Conservation (phyloP, 2,329 filamentous ascomycete genomes). For the Microcera coccophila region DNA sequence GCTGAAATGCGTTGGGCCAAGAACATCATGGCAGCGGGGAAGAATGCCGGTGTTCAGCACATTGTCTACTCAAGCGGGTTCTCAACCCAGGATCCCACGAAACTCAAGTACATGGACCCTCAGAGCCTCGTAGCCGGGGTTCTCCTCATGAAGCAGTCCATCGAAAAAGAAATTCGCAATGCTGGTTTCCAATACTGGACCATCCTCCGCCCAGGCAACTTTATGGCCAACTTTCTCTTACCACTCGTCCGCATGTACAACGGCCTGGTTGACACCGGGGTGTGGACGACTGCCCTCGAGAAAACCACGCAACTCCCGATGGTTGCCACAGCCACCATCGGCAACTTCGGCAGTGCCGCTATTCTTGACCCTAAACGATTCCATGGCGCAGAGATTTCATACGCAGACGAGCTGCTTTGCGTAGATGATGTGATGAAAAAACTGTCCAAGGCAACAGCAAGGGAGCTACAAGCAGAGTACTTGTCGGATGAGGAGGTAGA, state of each 20-base stretch:
- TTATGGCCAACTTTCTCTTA: constrained; percentile 48
- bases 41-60: constrained; percentile 35
- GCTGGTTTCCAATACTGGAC: constrained; percentile 43
- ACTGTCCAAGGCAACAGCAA: constrained; percentile 33
- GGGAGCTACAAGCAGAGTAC: constrained; percentile 35
- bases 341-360: constrained; percentile 40
- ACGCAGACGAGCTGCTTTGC: constrained; percentile 40
- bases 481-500: constrained; percentile 41
- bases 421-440: constrained; percentile 34
- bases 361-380: constrained; percentile 41
- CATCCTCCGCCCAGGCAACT: constrained; percentile 47
- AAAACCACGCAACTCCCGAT: constrained; percentile 38
- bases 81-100: constrained; percentile 27
- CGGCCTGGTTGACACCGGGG: constrained; percentile 35
- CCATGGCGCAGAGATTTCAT: constrained; percentile 34
- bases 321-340: constrained; percentile 47
- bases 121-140: constrained; percentile 27
- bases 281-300: constrained; percentile 35
- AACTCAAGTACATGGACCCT: constrained; percentile 25
- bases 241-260: constrained; percentile 40
- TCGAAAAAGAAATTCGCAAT: constrained; percentile 38
- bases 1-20: constrained; percentile 29
- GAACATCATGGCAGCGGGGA: constrained; percentile 35
- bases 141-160: constrained; percentile 37
- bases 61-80: constrained; percentile 36